These are phyloP conservation scores for Volvariella surrecta DNA, from an alignment of 1,284 basidiomycete species.

Conservation along the genomic window DNA sequence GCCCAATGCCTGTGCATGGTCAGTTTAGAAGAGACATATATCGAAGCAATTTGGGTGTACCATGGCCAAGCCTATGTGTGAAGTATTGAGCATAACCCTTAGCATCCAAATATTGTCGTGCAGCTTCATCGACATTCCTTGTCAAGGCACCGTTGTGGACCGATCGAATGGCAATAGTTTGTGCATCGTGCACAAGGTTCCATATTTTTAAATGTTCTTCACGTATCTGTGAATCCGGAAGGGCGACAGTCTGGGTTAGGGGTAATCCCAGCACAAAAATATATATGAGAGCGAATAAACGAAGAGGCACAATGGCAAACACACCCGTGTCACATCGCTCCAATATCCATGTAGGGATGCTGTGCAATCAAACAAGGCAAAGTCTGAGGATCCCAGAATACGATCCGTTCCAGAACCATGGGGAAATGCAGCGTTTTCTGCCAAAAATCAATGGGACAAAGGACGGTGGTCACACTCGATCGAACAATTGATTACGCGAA, in stretches of 20 bases:
- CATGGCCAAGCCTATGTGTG: slow-evolving; percentile 77
- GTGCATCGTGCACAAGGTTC: slow-evolving; percentile 60
- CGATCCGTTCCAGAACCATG: slow-evolving; percentile 75
- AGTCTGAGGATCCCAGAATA: slow-evolving; percentile 45
- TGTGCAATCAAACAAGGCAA: slow-evolving; percentile 74
- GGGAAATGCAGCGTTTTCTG: slow-evolving; percentile 80
- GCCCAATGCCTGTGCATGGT: slow-evolving; percentile 56
- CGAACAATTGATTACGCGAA: not conserved
- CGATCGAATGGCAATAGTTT: slow-evolving; percentile 42
- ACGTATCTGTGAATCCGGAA: slow-evolving; percentile 49
- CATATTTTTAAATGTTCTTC: slow-evolving; percentile 51
- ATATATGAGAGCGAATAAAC: not conserved
- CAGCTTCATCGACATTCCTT: slow-evolving; percentile 54
- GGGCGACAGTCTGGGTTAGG: slow-evolving; percentile 73
- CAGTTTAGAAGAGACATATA: not conserved
- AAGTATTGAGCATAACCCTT: slow-evolving; percentile 55
- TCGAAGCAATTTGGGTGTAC: slow-evolving; percentile 29
- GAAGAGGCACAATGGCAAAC: slow-evolving; percentile 11
- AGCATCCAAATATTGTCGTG: slow-evolving; percentile 43
- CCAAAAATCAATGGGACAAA: slow-evolving; percentile 1
- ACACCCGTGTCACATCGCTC: slow-evolving; percentile 73
- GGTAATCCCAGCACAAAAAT: not conserved
- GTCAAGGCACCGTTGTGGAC: slow-evolving; percentile 45
- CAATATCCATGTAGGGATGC: slow-evolving; percentile 66
- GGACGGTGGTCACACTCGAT: slow-evolving; percentile 1